Base-by-base conservation (phyloP, 2,329 filamentous ascomycete genomes). In the Ophiostoma australiae region DNA sequence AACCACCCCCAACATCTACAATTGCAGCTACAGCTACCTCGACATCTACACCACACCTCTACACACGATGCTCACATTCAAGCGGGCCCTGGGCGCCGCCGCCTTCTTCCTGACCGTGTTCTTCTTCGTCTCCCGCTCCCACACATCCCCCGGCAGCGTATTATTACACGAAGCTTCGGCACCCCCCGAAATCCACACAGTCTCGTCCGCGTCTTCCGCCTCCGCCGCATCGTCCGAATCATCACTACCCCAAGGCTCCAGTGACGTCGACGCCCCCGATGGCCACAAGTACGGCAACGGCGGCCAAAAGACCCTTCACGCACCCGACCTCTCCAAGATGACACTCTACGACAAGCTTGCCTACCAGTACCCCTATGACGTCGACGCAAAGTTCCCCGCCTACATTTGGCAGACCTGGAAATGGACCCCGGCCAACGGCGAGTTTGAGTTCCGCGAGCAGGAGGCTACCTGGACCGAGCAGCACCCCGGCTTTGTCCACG, bases 391-490 rank as follows among this genome's bases (percentile, higher is more conserved):
- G 80, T 98, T 98, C 80, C 95, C 95, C 3, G 94, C 93, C 71
- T 98, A 97, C 83, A 96, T 99, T 78, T 99, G 95, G 95, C 95
- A 99, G 84, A 99, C 95, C 17, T 99, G 95, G 95, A 97, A 96
- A 80, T 90, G 88, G 77, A 91, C 89, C 0, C 94, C 94, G 0
- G 86, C 89, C 1, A 91, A 92, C 31, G 84, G 87, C 69, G 85
- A 91, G 73, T 99, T 99, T 78, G 81, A 84, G 27, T 94, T 97
- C 78, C 89, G 94, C 73, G 88, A 91, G 67, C 86, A 93, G 72
- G 95, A 98, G 81, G 91, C 92, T 17, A 93, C 91, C 73, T 99
- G 95, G 95, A 90, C 92, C 10, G 86, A 91, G 75, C 82, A 90
- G 76, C 93, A 99, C 79, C 94, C 94, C 0, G 90, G 89, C 31